A percentile compares a stretch with the other conserved stretches of the same genome.
Evolutionary conservation across 495 filamentous ascomycete genomes (phyloP).

Genomic region (Penicillium turbatum): DNA sequence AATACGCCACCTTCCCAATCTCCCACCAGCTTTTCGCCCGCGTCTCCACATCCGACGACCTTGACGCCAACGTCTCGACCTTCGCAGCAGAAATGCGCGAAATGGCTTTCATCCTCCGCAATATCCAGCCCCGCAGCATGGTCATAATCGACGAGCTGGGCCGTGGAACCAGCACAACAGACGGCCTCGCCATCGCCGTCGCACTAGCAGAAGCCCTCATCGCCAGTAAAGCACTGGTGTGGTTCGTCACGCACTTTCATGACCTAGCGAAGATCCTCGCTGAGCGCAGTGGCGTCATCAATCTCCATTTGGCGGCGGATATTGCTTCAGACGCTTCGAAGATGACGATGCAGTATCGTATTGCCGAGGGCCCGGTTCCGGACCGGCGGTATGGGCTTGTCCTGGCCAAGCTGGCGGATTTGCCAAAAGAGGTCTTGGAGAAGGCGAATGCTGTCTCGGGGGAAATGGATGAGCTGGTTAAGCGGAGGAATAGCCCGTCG

Average conservation of each 20-base stretch:
- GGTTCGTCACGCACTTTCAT: conserved; percentile 91
- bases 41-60: conserved; percentile 79
- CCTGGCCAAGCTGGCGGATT: conserved; percentile 69
- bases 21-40: conserved; percentile 81
- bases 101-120: conserved; percentile 83
- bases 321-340: conserved; percentile 43
- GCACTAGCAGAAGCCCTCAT: conserved; percentile 84
- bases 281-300: conserved; percentile 70
- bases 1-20: conserved; percentile 77
- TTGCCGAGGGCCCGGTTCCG: conserved; percentile 63
- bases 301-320: conserved; percentile 75
- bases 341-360: conserved; percentile 84
- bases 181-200: conserved; percentile 86
- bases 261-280: conserved; percentile 75
- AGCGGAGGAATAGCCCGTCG: conserved; percentile 53
- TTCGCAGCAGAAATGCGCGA: conserved; percentile 95
- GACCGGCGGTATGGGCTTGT: conserved; percentile 73
- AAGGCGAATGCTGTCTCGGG: conserved; percentile 62
- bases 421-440: conserved; percentile 63
- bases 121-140: conserved; percentile 69
- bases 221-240: conserved; percentile 68
- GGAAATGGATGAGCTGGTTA: conserved; percentile 51
- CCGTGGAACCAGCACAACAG: conserved; percentile 81
- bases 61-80: conserved; percentile 87
- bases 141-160: conserved; percentile 92